phyloP scores from a whole-genome alignment of 176 grass and related monocot genomes.

The Metroxylon sagu region DNA sequence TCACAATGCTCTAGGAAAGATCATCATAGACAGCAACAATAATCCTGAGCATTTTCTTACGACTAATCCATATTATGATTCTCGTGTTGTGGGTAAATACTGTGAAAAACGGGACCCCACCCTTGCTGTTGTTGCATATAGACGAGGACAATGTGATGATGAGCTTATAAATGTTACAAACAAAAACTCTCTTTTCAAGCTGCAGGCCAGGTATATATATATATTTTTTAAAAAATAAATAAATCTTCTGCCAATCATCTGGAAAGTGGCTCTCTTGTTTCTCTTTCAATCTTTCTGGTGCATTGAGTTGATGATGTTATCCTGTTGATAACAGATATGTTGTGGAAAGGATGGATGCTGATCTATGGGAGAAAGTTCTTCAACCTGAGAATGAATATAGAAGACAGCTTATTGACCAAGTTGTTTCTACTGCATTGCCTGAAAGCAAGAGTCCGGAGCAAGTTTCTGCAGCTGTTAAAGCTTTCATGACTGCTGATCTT shows the following conservation, averaged over 20 bases:
- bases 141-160: conserved; percentile 85
- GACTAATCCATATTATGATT: conserved; percentile 96
- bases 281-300: not conserved
- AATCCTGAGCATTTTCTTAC: conserved; percentile 96
- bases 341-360: conserved; percentile 94
- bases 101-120: conserved; percentile 97
- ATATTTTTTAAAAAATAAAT: conserved; percentile 5
- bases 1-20: conserved; percentile 93
- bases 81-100: conserved; percentile 91
- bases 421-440: conserved; percentile 91
- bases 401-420: conserved; percentile 96
- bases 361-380: conserved; percentile 95
- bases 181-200: conserved; percentile 90
- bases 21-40: conserved; percentile 95
- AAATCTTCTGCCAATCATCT: no score
- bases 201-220: conserved; percentile 70
- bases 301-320: conserved; percentile 1
- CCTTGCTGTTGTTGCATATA: conserved; percentile 93
- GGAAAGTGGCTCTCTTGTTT: no score
- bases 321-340: conserved; percentile 62
- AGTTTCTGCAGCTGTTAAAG: conserved; percentile 98
- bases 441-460: conserved; percentile 98
- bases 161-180: conserved; percentile 90
- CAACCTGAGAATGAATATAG: conserved; percentile 94
- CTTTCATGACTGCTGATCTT: conserved; percentile 98